Conservation (phyloP, 2,329 filamentous ascomycete species). For the Fusarium pseudocircinatum region DNA sequence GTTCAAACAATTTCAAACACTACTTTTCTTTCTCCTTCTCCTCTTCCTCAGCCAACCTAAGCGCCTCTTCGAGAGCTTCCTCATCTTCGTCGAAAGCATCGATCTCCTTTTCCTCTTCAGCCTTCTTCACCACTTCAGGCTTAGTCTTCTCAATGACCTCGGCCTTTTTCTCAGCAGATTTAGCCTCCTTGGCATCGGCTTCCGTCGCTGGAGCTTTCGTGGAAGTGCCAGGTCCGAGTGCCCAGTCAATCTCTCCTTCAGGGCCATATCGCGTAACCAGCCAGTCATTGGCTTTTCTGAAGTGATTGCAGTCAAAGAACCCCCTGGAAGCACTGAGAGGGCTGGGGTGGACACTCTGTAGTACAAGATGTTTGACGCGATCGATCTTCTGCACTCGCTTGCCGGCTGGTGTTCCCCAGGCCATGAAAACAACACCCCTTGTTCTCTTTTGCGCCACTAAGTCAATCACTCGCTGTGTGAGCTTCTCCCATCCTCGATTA, state of each 20-base stretch:
- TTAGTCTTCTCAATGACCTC: slow-evolving; percentile 41
- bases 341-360: slow-evolving; percentile 90
- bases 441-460: slow-evolving; percentile 80
- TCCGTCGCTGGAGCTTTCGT: slow-evolving; percentile 45
- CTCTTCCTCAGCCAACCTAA: slow-evolving; percentile 46
- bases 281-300: slow-evolving; percentile 87
- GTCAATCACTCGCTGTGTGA: slow-evolving; percentile 93
- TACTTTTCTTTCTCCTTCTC: slow-evolving; percentile 32
- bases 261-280: slow-evolving; percentile 79
- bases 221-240: slow-evolving; percentile 56
- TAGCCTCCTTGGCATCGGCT: slow-evolving; percentile 36
- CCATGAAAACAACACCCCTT: slow-evolving; percentile 90
- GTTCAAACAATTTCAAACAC: background rate
- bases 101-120: slow-evolving; percentile 37
- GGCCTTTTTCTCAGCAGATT: slow-evolving; percentile 36
- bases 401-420: slow-evolving; percentile 89
- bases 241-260: slow-evolving; percentile 89
- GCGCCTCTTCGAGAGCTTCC: slow-evolving; percentile 50
- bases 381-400: slow-evolving; percentile 82
- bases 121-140: slow-evolving; percentile 21
- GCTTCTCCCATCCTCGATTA: slow-evolving; percentile 88
- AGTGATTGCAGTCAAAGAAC: slow-evolving; percentile 86
- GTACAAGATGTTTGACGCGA: slow-evolving; percentile 77
- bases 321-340: slow-evolving; percentile 86
- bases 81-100: slow-evolving; percentile 49